Evolutionary conservation across 805 yeast species (phyloP).

Genomic region (Cyberlindnera xylosilytica): DNA sequence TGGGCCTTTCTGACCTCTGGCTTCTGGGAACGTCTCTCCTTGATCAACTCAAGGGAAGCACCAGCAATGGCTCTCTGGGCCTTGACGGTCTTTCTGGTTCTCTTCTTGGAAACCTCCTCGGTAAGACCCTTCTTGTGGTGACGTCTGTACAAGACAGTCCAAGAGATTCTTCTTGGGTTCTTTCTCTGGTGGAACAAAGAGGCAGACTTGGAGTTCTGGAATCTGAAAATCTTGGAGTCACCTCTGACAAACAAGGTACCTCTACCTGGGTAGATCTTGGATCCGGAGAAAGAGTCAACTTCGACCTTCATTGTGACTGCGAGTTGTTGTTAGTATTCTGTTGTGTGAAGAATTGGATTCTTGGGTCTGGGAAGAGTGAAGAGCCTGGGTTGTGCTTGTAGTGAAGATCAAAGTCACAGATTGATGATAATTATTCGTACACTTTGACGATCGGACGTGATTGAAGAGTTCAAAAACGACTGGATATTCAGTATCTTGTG

Average conservation of each 20-base stretch:
- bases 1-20: constrained; percentile 98
- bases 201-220: constrained; percentile 95
- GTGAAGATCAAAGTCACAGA: too few relatives aligned
- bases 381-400: too few relatives aligned
- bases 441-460: too few relatives aligned
- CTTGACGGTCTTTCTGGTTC: constrained; percentile 96
- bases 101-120: constrained; percentile 97
- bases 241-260: constrained; percentile 99
- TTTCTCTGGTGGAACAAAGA: constrained; percentile 99
- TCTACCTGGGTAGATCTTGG: constrained; percentile 99
- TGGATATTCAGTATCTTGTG: too few relatives aligned
- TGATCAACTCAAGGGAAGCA: constrained; percentile 97
- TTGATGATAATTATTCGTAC: too few relatives aligned
- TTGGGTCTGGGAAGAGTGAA: too few relatives aligned
- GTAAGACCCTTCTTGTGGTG: constrained; percentile 99
- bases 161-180: constrained; percentile 99
- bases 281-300: constrained; percentile 98
- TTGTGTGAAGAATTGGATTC: not conserved
- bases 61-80: constrained; percentile 99
- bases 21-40: constrained; percentile 93
- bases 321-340: constrained; percentile 18
- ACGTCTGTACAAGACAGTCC: constrained; percentile 99
- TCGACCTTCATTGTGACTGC: constrained; percentile 88
- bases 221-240: constrained; percentile 99
- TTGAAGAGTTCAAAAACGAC: too few relatives aligned